Percentiles rank a stretch among this genome's conserved stretches.
Conservation (phyloP, 371 early-diverging fungal genomes). For the Syncephalastrum racemosum region DNA sequence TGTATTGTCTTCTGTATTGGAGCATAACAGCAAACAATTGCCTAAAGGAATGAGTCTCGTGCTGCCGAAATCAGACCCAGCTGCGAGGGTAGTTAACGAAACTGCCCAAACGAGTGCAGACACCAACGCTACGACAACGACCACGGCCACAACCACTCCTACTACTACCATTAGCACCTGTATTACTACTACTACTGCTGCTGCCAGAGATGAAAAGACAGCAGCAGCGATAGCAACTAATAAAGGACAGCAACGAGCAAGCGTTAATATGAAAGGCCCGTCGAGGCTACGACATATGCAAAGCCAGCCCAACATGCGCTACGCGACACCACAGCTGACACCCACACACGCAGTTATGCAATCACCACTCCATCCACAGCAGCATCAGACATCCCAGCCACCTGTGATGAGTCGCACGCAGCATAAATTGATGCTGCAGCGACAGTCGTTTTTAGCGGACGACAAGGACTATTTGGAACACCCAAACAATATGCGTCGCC, state of each 20-base stretch:
- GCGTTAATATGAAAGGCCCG: no score
- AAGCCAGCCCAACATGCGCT: slow-evolving; percentile 27
- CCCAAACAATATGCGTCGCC: slow-evolving; percentile 48
- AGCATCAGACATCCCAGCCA: slow-evolving; percentile 3
- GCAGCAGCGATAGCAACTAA: no score
- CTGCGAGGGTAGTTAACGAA: no score
- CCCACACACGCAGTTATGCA: slow-evolving; percentile 14
- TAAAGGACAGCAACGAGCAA: no score
- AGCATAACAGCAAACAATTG: background rate
- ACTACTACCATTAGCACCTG: no score
- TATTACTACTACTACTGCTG: no score
- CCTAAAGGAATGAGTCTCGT: background rate
- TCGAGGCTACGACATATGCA: slow-evolving; percentile 23
- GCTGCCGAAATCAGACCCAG: background rate
- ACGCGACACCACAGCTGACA: slow-evolving; percentile 11
- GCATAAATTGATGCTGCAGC: slow-evolving; percentile 51
- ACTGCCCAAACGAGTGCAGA: no score
- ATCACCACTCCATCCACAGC: background rate
- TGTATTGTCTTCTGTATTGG: background rate
- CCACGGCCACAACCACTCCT: no score
- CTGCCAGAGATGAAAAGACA: no score
- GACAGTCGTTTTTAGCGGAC: slow-evolving; percentile 52
- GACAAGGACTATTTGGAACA: slow-evolving; percentile 53
- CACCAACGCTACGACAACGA: no score
- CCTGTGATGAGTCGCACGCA: slow-evolving; percentile 42